These are phyloP conservation scores for Exophiala sp. DNA, from an alignment of 2,329 filamentous ascomycete species.

Conservation along the genomic window DNA sequence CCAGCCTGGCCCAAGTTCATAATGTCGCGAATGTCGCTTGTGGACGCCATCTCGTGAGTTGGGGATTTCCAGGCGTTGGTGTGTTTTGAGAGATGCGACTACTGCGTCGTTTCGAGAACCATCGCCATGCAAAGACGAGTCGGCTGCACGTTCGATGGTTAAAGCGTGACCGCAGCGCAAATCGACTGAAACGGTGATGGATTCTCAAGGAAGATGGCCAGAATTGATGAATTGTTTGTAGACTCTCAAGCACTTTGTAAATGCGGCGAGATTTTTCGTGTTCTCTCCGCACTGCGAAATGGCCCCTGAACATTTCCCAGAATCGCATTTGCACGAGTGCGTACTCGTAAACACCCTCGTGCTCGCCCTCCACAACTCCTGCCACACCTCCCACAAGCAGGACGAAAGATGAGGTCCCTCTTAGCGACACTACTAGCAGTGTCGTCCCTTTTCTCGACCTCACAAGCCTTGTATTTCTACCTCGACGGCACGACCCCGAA, in stretches of 20 bases:
- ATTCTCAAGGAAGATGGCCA: neutral
- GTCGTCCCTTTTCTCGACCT: conserved; percentile 49
- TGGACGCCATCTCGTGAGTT: conserved; percentile 55
- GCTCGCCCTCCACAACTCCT: neutral
- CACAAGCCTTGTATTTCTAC: conserved; percentile 91
- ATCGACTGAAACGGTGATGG: too few relatives aligned
- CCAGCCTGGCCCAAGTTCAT: conserved; percentile 70
- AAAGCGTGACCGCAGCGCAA: too few relatives aligned
- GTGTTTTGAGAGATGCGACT: neutral
- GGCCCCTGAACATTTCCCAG: neutral
- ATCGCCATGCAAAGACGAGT: too few relatives aligned
- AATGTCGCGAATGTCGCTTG: conserved; percentile 81
- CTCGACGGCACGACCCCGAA: conserved; percentile 81
- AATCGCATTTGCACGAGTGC: neutral
- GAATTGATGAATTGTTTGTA: neutral
- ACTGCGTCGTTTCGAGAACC: too few relatives aligned
- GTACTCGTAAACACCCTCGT: neutral
- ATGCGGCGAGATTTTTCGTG: neutral
- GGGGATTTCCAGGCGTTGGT: neutral
- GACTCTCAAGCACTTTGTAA: neutral
- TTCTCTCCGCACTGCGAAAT: neutral
- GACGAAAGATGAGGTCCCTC: conserved; percentile 20
- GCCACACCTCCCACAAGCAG: neutral
- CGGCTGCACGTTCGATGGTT: too few relatives aligned
- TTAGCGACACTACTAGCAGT: conserved; percentile 13